These are phyloP conservation scores for Dichotomopilus funicola DNA, from an alignment of 2,329 filamentous ascomycete species.

Conservation along the genomic window DNA sequence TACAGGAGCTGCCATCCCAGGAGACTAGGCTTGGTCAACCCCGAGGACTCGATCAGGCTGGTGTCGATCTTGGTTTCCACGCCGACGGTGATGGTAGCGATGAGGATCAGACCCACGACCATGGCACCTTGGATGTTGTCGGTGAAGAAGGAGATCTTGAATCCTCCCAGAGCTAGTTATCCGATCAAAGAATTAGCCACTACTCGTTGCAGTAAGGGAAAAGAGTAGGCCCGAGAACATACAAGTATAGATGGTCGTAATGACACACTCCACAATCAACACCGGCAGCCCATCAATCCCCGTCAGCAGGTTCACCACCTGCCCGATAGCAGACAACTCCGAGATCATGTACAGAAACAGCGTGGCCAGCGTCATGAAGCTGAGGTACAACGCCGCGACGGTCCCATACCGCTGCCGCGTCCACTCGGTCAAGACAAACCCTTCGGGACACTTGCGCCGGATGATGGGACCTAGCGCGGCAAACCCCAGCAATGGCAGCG, in stretches of 20 bases:
- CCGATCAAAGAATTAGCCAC: not conserved
- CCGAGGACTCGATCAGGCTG: conserved; percentile 60
- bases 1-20: conserved; percentile 83
- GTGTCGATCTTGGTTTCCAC: conserved; percentile 66
- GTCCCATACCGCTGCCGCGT: conserved; percentile 70
- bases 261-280: conserved; percentile 68
- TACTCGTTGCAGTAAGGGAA: not conserved
- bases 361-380: conserved; percentile 70
- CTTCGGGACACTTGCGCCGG: conserved; percentile 70
- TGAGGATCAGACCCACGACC: conserved; percentile 67
- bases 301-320: conserved; percentile 68
- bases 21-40: conserved; percentile 60
- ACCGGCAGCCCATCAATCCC: conserved; percentile 67
- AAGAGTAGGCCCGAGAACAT: conserved; percentile 23
- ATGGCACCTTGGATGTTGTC: conserved; percentile 76
- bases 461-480: conserved; percentile 70
- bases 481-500: conserved; percentile 68
- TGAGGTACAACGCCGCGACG: conserved; percentile 64
- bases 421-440: conserved; percentile 82
- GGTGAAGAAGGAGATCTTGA: conserved; percentile 77
- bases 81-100: conserved; percentile 72
- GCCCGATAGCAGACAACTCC: conserved; percentile 73
- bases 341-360: conserved; percentile 84
- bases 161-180: conserved; percentile 66
- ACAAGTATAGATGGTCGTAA: conserved; percentile 83